Evolutionary conservation across 2,329 filamentous ascomycete genomes (phyloP), one percentile per base, ranked within the genome.

Genomic region (Penicillium concentricum): DNA sequence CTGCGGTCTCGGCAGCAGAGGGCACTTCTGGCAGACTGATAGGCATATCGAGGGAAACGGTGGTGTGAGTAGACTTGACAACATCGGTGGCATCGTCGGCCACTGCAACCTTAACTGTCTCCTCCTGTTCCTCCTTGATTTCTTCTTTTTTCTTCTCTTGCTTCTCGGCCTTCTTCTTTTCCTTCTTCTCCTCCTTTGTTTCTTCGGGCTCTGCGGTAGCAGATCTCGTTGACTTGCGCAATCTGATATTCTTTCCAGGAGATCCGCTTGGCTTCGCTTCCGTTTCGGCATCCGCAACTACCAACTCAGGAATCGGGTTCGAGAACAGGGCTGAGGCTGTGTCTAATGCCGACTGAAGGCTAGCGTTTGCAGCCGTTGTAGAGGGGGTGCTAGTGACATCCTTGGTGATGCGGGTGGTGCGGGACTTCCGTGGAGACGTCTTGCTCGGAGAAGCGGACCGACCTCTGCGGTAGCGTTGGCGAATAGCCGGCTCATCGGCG

Each of bases 1-100:
- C 84, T 56, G 89, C 83, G 1, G 92, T 87, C 67, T 94, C 89
- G 61, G 92, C 89, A 0, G 90, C 86, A 13, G 87, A 84, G 0
- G 89, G 87, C 9, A 92, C 81, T 59, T 90, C 85, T 0, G 85
- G 79, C 44, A 82, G 79, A 51, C 82, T 84, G 10, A 85, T 81
- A 4, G 92, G 90, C 69, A 94, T 81, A 62, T 94, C 89, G 12
- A 94, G 81, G 60, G 88, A 88, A 47, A 93, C 86, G 45, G 87
- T 86, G 7, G 88, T 92, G 63, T 85, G 85, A 54, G 87, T 89
- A 1, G 84, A 85, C 72, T 91, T 87, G 4, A 84, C 76, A 20
- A 87, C 86, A 51, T 80, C 81, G 10, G 51, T 57, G 4, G 60
- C 79, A 67, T 82, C 79, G 7, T 85, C 79, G 30, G 88, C 85